Evolutionary conservation across 2,329 filamentous ascomycete genomes (phyloP).

Genomic region (Cercospora citrullina): DNA sequence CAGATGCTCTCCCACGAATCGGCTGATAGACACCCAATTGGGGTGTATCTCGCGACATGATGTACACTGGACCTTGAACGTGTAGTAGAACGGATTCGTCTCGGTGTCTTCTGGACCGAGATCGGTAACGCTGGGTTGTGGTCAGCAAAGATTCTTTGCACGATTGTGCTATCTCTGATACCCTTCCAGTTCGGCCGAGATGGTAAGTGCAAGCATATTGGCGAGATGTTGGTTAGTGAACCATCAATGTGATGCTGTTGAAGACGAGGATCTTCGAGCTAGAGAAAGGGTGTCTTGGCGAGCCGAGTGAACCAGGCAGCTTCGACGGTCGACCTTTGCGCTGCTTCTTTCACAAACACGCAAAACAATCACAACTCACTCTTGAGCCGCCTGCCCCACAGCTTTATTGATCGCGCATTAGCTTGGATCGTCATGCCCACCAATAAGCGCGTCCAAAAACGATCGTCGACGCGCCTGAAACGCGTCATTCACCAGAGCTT

Average conservation of each 20-base stretch:
- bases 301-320: slow-evolving; percentile 6
- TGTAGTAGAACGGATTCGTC: slow-evolving; percentile 89
- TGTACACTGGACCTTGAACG: slow-evolving; percentile 97
- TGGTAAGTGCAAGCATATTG: slow-evolving; percentile 64
- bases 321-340: background rate
- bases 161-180: slow-evolving; percentile 39
- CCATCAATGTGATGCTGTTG: slow-evolving; percentile 14
- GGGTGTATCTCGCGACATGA: slow-evolving; percentile 89
- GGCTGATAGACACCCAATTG: slow-evolving; percentile 81
- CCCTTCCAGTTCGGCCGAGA: slow-evolving; percentile 71
- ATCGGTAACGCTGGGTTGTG: slow-evolving; percentile 73
- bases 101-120: slow-evolving; percentile 80
- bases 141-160: slow-evolving; percentile 1
- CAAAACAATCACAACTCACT: background rate
- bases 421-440: slow-evolving; percentile 7
- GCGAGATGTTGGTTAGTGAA: slow-evolving; percentile 1
- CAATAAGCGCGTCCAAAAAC: background rate
- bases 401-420: background rate
- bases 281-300: slow-evolving; percentile 1
- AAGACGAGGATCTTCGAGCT: slow-evolving; percentile 1
- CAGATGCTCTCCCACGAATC: slow-evolving; percentile 67
- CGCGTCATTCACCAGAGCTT: slow-evolving; percentile 21
- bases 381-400: background rate
- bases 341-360: background rate
- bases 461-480: slow-evolving; percentile 20